phyloP scores from a whole-genome alignment of 2,329 filamentous ascomycete species.

The Metarhizium anisopliae region DNA sequence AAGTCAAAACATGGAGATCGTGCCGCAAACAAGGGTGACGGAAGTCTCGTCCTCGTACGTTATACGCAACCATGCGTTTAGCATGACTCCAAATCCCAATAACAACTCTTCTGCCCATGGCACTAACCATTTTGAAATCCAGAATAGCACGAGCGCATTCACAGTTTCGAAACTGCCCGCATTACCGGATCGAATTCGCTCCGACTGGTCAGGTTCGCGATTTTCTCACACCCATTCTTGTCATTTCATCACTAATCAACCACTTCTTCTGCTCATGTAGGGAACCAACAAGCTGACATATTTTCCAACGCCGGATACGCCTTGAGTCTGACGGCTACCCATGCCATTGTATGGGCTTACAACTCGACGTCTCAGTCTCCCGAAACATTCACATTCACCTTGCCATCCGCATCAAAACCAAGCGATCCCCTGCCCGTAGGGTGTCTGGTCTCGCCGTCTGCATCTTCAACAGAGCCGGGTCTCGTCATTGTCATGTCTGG shows the following conservation, averaged over 20 bases:
- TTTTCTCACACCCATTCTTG: neutral
- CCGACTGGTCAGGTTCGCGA: conserved; percentile 54
- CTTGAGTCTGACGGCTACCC: conserved; percentile 68
- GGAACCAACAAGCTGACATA: conserved; percentile 56
- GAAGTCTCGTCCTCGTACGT: conserved; percentile 53
- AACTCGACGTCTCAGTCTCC: conserved; percentile 56
- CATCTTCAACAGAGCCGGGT: conserved; percentile 71
- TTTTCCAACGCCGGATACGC: conserved; percentile 63
- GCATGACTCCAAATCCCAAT: neutral
- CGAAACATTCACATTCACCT: conserved; percentile 70
- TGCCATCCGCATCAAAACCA: conserved; percentile 63
- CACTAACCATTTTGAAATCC: neutral
- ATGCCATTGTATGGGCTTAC: conserved; percentile 90
- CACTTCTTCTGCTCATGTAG: conserved; percentile 25
- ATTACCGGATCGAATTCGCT: conserved; percentile 67
- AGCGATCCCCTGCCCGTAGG: conserved; percentile 73
- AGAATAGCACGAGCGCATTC: conserved; percentile 81
- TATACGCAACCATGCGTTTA: conserved; percentile 14
- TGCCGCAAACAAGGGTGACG: conserved; percentile 53
- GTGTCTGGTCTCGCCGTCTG: conserved; percentile 69
- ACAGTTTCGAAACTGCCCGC: conserved; percentile 77
- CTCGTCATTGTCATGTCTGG: conserved; percentile 78
- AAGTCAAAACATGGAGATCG: conserved; percentile 56
- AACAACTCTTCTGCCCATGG: neutral
- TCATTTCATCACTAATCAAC: conserved; percentile 10